Base-by-base conservation (phyloP, 345 rosid species). In the Triadica sebifera region DNA sequence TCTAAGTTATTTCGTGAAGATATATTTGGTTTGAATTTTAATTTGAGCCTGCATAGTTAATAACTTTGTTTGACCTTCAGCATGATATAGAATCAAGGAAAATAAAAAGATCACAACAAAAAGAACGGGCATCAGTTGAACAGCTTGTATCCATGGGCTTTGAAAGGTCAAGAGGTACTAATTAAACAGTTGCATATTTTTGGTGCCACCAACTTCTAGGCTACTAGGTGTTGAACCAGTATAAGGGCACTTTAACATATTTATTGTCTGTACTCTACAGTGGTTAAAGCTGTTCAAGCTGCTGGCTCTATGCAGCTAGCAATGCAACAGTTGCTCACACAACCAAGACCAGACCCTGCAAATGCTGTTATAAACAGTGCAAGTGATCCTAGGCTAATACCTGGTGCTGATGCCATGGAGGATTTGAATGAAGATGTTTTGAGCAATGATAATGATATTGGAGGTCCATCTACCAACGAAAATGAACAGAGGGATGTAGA, bases 91-190 rank as follows among this genome's bases (percentile, higher is more conserved):
- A 86, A 68, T 81, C 97, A 1, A 86, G 87, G 80, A 92, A 89
- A 87, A 82, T 89, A 72, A 91, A 91, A 86, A 83, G 97, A 51
- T 83, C 76, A 63, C 75, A 22, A 83, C 77, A 73, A 70, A 52
- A 77, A 34, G 74, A 73, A 45, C 69, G 74, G 61, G 78, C 81
- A 50, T 77, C 65, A 55, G 74, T 87, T 12, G 90, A 91, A 78
- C 82, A 72, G 78, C 94, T 92, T 74, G 93, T 92, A 22, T 76
- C 87, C 24, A 94, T 92, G 98, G 98, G 98, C n/a, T 94, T 92
- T 75, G 98, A 85, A 79, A 85, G 90, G 81, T 83, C 88, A 55
- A 80, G 70, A 73, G 98, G 98, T 92, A 84, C 37, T 43, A 37
- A 61, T 65, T 19, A 22, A 50, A 62, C 61, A 47, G 4, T 46